Conservation (phyloP, 2,329 filamentous ascomycete genomes). For the Paracoccidioides brasiliensis region DNA sequence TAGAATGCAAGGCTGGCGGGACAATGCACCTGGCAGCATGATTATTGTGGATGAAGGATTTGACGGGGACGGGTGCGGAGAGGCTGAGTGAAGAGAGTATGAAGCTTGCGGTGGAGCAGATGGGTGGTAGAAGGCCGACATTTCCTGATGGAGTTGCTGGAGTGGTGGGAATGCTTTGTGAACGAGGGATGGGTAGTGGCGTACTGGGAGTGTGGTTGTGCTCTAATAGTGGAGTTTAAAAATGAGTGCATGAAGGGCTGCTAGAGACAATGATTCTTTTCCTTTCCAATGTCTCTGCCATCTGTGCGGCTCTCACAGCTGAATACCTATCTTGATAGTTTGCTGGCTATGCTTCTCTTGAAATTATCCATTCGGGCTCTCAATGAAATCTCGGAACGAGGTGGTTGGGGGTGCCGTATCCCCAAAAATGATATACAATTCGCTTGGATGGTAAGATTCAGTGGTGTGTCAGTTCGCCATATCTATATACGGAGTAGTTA, state of each 20-base stretch:
- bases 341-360: too few species aligned
- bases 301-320: too few species aligned
- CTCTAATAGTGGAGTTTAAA: conserved; percentile 68
- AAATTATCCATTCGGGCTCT: too few species aligned
- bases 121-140: conserved; percentile 45
- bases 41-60: conserved; percentile 45
- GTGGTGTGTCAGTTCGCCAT: too few species aligned
- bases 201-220: conserved; percentile 70
- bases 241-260: conserved; percentile 29
- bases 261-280: neutral
- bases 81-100: conserved; percentile 47
- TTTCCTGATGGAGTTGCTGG: conserved; percentile 62
- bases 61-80: conserved; percentile 35
- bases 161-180: conserved; percentile 61
- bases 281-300: too few species aligned
- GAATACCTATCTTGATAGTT: too few species aligned
- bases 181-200: conserved; percentile 57
- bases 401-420: too few species aligned
- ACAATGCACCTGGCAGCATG: conserved; percentile 51
- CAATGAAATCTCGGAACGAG: too few species aligned
- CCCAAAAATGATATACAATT: too few species aligned
- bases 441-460: too few species aligned
- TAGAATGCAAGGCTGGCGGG: conserved; percentile 46
- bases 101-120: conserved; percentile 46
- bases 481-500: too few species aligned